Evolutionary conservation across 306 rosid genomes (phyloP).

Genomic region (Herpetospermum pedunculosum): DNA sequence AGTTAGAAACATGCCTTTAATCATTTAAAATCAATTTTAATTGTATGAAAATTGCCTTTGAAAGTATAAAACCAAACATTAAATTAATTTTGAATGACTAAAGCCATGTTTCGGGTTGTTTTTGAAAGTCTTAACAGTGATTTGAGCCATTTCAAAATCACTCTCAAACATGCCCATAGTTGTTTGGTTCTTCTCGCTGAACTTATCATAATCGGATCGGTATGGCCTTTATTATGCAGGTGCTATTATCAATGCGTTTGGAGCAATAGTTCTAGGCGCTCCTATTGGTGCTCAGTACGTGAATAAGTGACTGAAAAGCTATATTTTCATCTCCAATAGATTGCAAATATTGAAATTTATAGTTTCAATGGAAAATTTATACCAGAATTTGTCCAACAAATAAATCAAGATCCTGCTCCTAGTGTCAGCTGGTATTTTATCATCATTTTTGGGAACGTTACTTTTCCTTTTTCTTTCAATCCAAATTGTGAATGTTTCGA

Average conservation of each 20-base stretch:
- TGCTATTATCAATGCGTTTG: slow-evolving; percentile 54
- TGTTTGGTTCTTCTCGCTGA: not conserved
- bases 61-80: no score
- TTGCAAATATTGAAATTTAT: slow-evolving; percentile 18
- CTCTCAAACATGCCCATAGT: no score
- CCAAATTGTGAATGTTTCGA: not conserved
- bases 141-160: no score
- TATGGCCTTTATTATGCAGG: slow-evolving; percentile 37
- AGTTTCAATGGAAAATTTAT: slow-evolving; percentile 14
- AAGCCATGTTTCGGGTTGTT: no score
- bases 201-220: not conserved
- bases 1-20: no score
- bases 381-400: not conserved
- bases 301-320: slow-evolving; percentile 18
- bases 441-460: slow-evolving; percentile 7
- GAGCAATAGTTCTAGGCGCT: slow-evolving; percentile 82
- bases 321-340: slow-evolving; percentile 1
- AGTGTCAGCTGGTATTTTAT: not conserved
- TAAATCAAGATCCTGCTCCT: not conserved
- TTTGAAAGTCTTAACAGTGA: no score
- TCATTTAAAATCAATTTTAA: no score
- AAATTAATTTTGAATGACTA: no score
- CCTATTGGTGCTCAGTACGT: slow-evolving; percentile 76
- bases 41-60: no score
- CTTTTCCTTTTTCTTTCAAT: not conserved